These are phyloP conservation scores for Akebia trifoliata DNA, from an alignment of 164 flowering plant species.

Conservation along the genomic window DNA sequence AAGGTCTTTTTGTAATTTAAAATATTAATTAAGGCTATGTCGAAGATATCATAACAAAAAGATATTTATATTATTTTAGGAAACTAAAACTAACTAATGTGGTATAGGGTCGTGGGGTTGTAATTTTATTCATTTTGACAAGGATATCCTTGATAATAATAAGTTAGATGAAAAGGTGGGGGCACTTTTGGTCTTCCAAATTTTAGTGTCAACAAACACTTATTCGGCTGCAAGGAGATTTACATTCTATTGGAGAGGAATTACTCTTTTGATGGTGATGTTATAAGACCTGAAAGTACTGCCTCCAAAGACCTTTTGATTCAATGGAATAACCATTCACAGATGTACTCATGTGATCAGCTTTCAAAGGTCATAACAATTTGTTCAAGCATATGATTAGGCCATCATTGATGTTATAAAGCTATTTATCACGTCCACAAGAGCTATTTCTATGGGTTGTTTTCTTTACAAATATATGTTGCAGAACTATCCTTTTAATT, in stretches of 20 bases:
- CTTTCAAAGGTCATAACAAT: background rate
- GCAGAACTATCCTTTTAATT: conserved; percentile 14
- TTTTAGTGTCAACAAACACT: too few relatives aligned
- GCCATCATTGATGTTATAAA: background rate
- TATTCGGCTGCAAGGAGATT: background rate
- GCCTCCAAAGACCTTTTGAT: background rate
- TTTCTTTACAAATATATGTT: background rate
- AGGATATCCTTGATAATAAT: too few relatives aligned
- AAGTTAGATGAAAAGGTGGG: too few relatives aligned
- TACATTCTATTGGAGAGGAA: background rate
- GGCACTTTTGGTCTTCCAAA: too few relatives aligned
- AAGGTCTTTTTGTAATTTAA: too few relatives aligned
- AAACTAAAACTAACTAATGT: too few relatives aligned
- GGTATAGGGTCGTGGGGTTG: too few relatives aligned
- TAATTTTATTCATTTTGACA: too few relatives aligned
- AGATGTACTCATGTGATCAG: background rate
- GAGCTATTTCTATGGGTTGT: background rate
- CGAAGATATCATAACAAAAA: too few relatives aligned
- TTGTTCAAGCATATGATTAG: background rate
- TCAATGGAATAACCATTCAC: background rate
- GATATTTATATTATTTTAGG: too few relatives aligned
- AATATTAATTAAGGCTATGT: too few relatives aligned
- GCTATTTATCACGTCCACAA: background rate
- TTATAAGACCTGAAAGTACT: background rate
- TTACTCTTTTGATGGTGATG: background rate